Base-by-base conservation (phyloP, 768 basidiomycete species). In the Asterophora parasitica region DNA sequence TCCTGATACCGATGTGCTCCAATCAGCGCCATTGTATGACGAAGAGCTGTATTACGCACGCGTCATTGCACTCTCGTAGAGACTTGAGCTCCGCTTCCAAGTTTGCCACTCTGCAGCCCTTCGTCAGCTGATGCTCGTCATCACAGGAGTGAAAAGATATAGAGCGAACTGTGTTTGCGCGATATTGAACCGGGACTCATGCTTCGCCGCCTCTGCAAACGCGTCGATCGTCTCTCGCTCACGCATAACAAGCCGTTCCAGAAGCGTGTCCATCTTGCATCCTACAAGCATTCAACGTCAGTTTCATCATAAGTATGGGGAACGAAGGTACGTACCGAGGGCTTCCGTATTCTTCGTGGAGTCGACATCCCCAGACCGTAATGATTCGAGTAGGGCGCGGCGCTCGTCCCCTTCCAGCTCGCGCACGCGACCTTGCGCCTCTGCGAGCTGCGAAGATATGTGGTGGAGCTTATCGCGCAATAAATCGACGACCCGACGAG, bases 381-480 rank as follows among this genome's bases (percentile, higher is more conserved):
- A 44, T 2, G 64, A 42, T 30, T 63, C 48, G 6, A 53, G 20
- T 37, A 65, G 44, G 17, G 53, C 40, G 2, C 51, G 54, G 0
- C 57, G 49, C 44, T 69, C 68, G 40, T 64, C 65, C 2, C 47
- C 50, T 50, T 73, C 72, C 0, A 74, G 58, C n/a, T 71, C 71
- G 10, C 56, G 59, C 15, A 71, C 53, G 4, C 64, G 62, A 5
- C 48, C 57, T 42, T 62, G 64, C 1, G 65, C 39, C 13, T 70
- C 67, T 1, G 65, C 67, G 0, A 72, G 53, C 36, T 67, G 62
- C 7, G 62, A 56, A 1, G 66, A 60, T 13, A 67, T 57, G 39
- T 65, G 52, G 37, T 68, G 62, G 0, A 71, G 58, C 46, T 73
- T 72, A 46, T 70, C 67, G 17, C 71, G 64, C 1, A 72, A 58